phyloP scores from a whole-genome alignment of 331 rosid genomes.

The Acacia concinna region DNA sequence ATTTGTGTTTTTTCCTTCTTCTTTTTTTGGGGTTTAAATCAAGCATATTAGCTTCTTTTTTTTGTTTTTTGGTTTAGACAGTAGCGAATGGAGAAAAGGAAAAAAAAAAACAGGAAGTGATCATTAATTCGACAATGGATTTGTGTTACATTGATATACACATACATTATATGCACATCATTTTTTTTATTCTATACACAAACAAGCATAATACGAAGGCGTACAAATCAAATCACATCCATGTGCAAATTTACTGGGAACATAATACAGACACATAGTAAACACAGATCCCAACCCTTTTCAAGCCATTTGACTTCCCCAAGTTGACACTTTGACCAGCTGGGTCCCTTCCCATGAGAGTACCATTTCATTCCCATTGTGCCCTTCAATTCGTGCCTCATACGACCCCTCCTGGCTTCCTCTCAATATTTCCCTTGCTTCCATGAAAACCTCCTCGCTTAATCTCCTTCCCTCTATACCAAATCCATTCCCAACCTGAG shows the following conservation, averaged over 20 bases:
- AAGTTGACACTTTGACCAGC: constrained; percentile 43
- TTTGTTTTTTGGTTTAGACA: not conserved
- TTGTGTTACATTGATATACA: not conserved
- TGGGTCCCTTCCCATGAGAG: constrained; percentile 43
- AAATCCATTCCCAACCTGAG: not conserved
- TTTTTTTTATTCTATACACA: not conserved
- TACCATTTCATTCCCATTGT: constrained; percentile 42
- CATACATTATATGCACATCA: not conserved
- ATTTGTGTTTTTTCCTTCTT: no score
- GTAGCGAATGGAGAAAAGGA: no score
- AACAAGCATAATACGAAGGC: not conserved
- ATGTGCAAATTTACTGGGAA: not conserved
- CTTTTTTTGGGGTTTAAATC: no score
- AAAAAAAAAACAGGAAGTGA: not conserved
- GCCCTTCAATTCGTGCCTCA: constrained; percentile 38
- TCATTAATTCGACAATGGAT: not conserved
- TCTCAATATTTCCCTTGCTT: constrained; percentile 43
- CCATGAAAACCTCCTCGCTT: constrained; percentile 41
- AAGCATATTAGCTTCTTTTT: no score
- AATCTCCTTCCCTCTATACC: constrained; percentile 33
- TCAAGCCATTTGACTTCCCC: constrained; percentile 29
- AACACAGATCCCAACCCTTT: not conserved
- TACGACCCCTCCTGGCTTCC: constrained; percentile 26
- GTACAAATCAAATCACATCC: not conserved
- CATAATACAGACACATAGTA: not conserved